A percentile compares a stretch with the other conserved stretches of the same genome.
These are phyloP conservation scores for Naumovozyma dairenensis DNA, from an alignment of 805 yeast species.

Conservation along the genomic window DNA sequence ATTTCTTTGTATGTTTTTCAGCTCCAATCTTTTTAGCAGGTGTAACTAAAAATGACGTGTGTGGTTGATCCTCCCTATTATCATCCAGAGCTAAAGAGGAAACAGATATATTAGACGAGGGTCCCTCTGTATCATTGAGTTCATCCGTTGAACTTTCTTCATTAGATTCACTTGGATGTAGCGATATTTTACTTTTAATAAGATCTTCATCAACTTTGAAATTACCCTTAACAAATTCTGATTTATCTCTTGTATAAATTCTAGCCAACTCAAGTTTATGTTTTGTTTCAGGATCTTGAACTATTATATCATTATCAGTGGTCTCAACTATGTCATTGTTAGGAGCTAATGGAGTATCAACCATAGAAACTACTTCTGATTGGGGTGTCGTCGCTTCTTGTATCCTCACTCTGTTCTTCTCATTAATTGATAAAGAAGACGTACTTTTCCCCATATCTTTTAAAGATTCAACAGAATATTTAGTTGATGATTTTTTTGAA, in stretches of 20 bases:
- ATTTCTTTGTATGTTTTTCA: constrained; percentile 57
- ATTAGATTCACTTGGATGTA: constrained; percentile 7
- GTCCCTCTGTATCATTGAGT: neutral
- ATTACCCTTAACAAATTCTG: constrained; percentile 27
- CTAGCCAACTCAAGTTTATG: constrained; percentile 23
- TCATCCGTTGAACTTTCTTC: constrained; percentile 3
- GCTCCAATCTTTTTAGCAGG: constrained; percentile 44
- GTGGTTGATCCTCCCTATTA: too few relatives aligned
- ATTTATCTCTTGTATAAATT: constrained; percentile 24
- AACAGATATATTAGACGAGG: neutral
- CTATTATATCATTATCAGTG: neutral
- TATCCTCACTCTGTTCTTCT: too few relatives aligned
- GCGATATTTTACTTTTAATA: constrained; percentile 24
- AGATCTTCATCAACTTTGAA: constrained; percentile 25
- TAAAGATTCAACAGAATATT: constrained; percentile 14
- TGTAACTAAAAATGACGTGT: constrained; percentile 11
- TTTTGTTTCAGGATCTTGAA: constrained; percentile 14
- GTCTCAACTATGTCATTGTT: constrained; percentile 7
- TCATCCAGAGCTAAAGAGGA: too few relatives aligned
- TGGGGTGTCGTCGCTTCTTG: neutral
- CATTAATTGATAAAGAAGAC: neutral
- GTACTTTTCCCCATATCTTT: constrained; percentile 12
- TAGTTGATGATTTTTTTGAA: constrained; percentile 19
- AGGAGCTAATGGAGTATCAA: constrained; percentile 1
- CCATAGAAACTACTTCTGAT: neutral